phyloP scores from a whole-genome alignment of 2,329 filamentous ascomycete species.

The Fusarium beomiforme region DNA sequence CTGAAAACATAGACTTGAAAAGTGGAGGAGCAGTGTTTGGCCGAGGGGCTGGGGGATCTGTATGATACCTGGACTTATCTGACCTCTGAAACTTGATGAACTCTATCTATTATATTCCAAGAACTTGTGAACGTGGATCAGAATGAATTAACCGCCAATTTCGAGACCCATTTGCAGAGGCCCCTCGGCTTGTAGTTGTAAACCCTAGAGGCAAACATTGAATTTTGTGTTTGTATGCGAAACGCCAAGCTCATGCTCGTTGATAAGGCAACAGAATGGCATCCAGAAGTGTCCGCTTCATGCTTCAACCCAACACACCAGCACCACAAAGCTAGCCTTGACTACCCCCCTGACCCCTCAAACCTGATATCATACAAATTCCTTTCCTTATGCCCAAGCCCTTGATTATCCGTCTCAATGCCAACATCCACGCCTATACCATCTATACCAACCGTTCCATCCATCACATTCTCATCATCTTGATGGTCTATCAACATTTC shows the following conservation, averaged over 20 bases:
- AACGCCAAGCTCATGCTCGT: slow-evolving; percentile 12
- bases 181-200: too few relatives aligned
- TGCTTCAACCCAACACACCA: not conserved
- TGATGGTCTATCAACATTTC: slow-evolving; percentile 63
- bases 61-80: slow-evolving; percentile 49
- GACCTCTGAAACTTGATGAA: slow-evolving; percentile 41
- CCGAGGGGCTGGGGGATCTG: slow-evolving; percentile 46
- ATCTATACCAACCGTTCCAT: slow-evolving; percentile 29
- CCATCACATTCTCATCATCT: slow-evolving; percentile 50
- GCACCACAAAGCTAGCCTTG: not conserved
- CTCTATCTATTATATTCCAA: slow-evolving; percentile 19
- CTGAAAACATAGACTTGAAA: slow-evolving; percentile 33
- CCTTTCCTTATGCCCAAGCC: slow-evolving; percentile 37
- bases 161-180: too few relatives aligned
- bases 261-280: slow-evolving; percentile 10
- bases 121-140: not conserved
- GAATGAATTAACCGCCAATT: not conserved
- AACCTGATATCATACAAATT: slow-evolving; percentile 46
- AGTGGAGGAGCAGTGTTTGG: slow-evolving; percentile 20
- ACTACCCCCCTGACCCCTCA: slow-evolving; percentile 32
- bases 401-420: slow-evolving; percentile 19
- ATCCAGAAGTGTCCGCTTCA: slow-evolving; percentile 32
- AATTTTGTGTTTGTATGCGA: not conserved
- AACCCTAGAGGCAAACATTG: not conserved
- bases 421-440: slow-evolving; percentile 25